Evolutionary conservation across 2,329 filamentous ascomycete species (phyloP).

Genomic region (Didymosphaeria variabile): DNA sequence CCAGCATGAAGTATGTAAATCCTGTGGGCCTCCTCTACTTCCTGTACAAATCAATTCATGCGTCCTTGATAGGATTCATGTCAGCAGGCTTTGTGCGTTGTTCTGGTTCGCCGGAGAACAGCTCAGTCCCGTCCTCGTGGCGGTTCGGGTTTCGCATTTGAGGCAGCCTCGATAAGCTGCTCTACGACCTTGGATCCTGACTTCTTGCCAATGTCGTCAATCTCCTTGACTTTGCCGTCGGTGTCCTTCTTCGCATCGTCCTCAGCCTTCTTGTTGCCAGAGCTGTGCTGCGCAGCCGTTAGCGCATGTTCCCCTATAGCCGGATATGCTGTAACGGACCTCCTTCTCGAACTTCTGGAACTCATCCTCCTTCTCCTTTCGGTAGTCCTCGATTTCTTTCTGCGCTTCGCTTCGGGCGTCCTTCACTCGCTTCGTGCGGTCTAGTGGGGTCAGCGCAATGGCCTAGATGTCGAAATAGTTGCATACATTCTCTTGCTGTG

Average conservation of each 20-base stretch:
- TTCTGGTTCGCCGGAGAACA: not conserved
- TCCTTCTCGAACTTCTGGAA: slow-evolving; percentile 93
- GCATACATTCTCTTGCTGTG: slow-evolving; percentile 84
- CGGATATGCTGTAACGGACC: slow-evolving; percentile 54
- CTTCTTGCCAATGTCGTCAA: slow-evolving; percentile 81
- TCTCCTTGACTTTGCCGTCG: slow-evolving; percentile 82
- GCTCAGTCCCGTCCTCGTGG: slow-evolving; percentile 51
- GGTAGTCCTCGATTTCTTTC: slow-evolving; percentile 96
- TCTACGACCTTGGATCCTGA: slow-evolving; percentile 81
- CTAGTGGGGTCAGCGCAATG: slow-evolving; percentile 55
- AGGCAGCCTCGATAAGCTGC: slow-evolving; percentile 84
- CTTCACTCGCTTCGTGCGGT: slow-evolving; percentile 96
- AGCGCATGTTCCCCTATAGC: slow-evolving; percentile 19
- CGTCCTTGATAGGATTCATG: not conserved
- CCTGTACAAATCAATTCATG: not conserved
- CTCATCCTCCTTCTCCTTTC: slow-evolving; percentile 87
- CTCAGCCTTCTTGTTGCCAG: slow-evolving; percentile 80
- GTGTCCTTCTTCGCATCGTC: slow-evolving; percentile 81
- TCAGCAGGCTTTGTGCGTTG: not conserved
- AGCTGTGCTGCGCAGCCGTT: slow-evolving; percentile 75
- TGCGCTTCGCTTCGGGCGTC: slow-evolving; percentile 96
- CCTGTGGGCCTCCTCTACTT: not conserved
- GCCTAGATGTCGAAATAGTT: slow-evolving; percentile 12
- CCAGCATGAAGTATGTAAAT: not conserved
- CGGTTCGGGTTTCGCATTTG: slow-evolving; percentile 79